Evolutionary conservation across 129 eudicot species (phyloP).

Genomic region (Flaveria robusta): DNA sequence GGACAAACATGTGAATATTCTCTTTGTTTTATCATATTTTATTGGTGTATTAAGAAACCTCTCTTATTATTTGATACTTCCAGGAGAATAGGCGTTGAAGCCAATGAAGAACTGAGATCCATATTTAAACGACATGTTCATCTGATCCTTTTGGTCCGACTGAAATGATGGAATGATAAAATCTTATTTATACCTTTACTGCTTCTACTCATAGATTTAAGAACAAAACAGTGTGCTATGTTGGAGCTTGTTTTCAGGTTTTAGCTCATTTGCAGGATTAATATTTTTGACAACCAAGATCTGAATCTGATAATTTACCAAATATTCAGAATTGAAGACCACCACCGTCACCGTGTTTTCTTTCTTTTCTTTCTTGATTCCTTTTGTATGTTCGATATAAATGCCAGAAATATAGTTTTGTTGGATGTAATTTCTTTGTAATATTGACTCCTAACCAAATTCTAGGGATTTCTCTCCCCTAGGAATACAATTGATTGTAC

Average conservation of each 20-base stretch:
- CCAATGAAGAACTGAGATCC: conserved; percentile 84
- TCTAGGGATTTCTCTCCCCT: background rate
- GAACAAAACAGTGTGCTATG: conserved; percentile 15
- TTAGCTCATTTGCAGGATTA: conserved; percentile 20
- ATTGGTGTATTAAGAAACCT: background rate
- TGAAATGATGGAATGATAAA: conserved; percentile 41
- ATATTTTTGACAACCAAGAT: conserved; percentile 6
- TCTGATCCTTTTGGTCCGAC: conserved; percentile 73
- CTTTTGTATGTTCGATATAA: conserved; percentile 22
- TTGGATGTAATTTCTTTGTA: conserved; percentile 14
- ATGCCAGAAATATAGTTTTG: conserved; percentile 21
- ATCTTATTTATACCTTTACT: conserved; percentile 7
- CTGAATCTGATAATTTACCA: background rate
- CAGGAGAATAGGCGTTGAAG: conserved; percentile 95
- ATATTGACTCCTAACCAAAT: background rate
- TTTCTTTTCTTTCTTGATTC: background rate
- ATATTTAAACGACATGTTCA: conserved; percentile 82
- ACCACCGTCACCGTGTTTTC: background rate
- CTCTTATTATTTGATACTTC: conserved; percentile 7
- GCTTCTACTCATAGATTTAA: background rate
- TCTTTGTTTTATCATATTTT: background rate
- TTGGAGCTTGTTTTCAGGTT: conserved; percentile 13
- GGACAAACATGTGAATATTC: background rate
- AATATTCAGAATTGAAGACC: conserved; percentile 5
- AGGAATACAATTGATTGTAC: background rate